phyloP scores from a whole-genome alignment of 2,329 filamentous ascomycete species.

The Zelopaecilomyces penicillatus region DNA sequence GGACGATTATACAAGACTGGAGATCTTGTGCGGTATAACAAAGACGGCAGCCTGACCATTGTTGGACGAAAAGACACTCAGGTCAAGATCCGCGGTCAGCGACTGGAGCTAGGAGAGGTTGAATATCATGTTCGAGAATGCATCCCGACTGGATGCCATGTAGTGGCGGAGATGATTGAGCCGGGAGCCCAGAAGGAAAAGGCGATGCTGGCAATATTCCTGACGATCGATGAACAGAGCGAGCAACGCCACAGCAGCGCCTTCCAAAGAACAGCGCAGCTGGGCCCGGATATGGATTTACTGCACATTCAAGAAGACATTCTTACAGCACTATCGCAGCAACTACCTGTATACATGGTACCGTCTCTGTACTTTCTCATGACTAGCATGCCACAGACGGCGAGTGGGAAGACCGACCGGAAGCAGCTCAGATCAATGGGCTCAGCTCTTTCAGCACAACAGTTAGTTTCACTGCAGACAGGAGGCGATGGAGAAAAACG shows the following conservation, averaged over 20 bases:
- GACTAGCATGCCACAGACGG: slow-evolving; percentile 8
- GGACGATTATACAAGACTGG: slow-evolving; percentile 28
- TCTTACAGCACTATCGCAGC: not conserved
- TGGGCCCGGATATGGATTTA: not conserved
- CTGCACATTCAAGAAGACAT: not conserved
- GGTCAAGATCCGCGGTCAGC: slow-evolving; percentile 46
- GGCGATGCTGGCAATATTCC: not conserved
- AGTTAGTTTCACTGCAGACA: not conserved
- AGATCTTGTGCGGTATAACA: slow-evolving; percentile 18
- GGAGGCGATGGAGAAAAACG: not conserved
- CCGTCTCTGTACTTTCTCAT: slow-evolving; percentile 11
- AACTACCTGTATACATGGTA: slow-evolving; percentile 14
- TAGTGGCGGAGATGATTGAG: not conserved
- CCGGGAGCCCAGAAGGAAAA: not conserved
- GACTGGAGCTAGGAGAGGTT: slow-evolving; percentile 31
- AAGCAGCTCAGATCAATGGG: slow-evolving; percentile 7
- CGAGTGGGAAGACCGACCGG: slow-evolving; percentile 12
- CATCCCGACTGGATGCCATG: not conserved
- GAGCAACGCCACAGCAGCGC: not conserved
- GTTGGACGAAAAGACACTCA: slow-evolving; percentile 34
- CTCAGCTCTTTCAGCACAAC: not conserved
- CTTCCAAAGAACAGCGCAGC: not conserved
- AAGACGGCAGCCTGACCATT: slow-evolving; percentile 20
- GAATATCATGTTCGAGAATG: not conserved
- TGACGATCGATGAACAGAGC: not conserved